Percentiles rank a stretch among this genome's conserved stretches.
Conservation (phyloP, 2,329 filamentous ascomycete species). For the Colletotrichum tabaci region DNA sequence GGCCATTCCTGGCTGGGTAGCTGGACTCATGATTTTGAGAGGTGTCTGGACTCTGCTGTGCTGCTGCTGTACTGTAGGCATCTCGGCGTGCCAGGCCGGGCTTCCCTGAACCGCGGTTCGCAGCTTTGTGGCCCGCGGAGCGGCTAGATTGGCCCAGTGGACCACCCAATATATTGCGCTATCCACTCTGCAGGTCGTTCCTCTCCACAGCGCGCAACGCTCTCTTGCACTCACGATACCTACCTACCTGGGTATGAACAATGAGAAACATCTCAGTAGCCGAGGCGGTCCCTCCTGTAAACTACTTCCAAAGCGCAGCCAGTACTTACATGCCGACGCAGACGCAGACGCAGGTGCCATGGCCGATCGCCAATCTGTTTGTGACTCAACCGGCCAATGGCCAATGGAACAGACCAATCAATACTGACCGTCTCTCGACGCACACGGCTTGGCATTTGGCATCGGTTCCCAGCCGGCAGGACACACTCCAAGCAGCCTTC, state of each 20-base stretch:
- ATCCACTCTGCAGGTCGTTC: background rate
- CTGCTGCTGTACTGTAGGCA: no score
- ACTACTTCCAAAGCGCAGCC: no score
- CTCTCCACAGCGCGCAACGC: background rate
- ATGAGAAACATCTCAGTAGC: no score
- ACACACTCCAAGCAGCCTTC: no score
- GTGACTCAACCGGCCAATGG: slow-evolving; percentile 4
- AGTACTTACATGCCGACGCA: background rate
- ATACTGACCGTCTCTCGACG: background rate
- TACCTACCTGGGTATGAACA: no score
- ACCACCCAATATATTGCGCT: slow-evolving; percentile 6
- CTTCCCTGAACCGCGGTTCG: background rate
- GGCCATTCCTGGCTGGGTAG: background rate
- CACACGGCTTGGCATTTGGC: background rate
- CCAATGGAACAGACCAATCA: background rate
- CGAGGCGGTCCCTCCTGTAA: no score
- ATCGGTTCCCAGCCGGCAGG: background rate
- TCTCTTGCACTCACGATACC: background rate
- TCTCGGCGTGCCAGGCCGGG: background rate
- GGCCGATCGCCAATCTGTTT: background rate
- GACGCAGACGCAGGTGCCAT: background rate
- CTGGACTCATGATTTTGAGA: background rate
- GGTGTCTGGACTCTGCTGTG: no score
- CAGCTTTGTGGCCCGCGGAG: background rate
- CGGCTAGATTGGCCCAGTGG: slow-evolving; percentile 12